Conservation (phyloP, 805 yeast species). For the Candida sanyiensis region DNA sequence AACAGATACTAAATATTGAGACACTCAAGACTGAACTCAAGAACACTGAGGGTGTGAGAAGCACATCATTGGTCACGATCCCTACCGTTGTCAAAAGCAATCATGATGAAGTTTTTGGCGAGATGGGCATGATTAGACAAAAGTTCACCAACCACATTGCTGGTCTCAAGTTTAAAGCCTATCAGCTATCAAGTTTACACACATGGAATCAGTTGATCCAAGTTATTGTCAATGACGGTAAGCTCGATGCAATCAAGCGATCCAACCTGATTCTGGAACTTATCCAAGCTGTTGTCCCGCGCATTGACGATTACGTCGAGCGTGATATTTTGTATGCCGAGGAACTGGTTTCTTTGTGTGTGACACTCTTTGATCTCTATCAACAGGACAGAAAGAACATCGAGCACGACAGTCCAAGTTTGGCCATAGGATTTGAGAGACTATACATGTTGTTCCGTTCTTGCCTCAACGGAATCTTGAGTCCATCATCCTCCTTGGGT, state of each 20-base stretch:
- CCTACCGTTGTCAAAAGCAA: slow-evolving; percentile 22
- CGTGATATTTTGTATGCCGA: slow-evolving; percentile 61
- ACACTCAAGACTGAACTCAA: slow-evolving; percentile 16
- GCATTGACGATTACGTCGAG: slow-evolving; percentile 68
- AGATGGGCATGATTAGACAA: slow-evolving; percentile 23
- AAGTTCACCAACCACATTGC: slow-evolving; percentile 42
- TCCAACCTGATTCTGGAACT: slow-evolving; percentile 67
- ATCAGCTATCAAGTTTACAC: slow-evolving; percentile 59
- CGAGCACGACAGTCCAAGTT: slow-evolving; percentile 29
- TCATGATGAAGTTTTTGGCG: slow-evolving; percentile 20
- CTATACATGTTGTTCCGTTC: slow-evolving; percentile 67
- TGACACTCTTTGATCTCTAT: slow-evolving; percentile 59
- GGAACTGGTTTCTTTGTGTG: slow-evolving; percentile 71
- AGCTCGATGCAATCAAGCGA: slow-evolving; percentile 38
- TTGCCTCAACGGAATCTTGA: slow-evolving; percentile 64
- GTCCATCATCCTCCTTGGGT: slow-evolving; percentile 59
- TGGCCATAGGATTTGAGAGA: slow-evolving; percentile 44
- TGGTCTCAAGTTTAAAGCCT: slow-evolving; percentile 40
- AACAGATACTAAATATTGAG: slow-evolving; percentile 15
- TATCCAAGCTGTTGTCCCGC: slow-evolving; percentile 71
- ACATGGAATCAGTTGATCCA: slow-evolving; percentile 83
- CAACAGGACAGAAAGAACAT: slow-evolving; percentile 38
- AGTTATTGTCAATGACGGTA: slow-evolving; percentile 60
- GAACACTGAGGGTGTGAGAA: slow-evolving; percentile 10
- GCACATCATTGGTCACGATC: slow-evolving; percentile 12